A percentile compares a stretch with the other conserved stretches of the same genome.
Conservation (phyloP, 108 stramenopile species). For the Skeletonema potamos region DNA sequence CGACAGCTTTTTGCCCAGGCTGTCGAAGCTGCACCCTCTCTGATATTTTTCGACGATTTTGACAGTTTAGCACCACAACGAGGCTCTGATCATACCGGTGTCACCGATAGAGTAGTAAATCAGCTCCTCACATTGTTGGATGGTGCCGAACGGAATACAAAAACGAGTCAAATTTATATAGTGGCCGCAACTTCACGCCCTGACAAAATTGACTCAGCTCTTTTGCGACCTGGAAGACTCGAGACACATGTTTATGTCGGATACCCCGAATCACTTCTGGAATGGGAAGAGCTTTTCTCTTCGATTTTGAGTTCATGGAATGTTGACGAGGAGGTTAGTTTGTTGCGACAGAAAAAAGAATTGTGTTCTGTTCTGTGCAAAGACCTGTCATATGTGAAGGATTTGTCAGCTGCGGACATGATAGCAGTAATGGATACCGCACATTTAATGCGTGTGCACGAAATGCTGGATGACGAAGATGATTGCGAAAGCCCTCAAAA, state of each 20-base stretch:
- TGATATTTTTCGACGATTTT: conserved; percentile 96
- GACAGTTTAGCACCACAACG: conserved; percentile 93
- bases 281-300: conserved; percentile 66
- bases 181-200: conserved; percentile 93
- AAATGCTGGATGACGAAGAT: conserved; percentile 18
- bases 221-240: conserved; percentile 92
- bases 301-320: conserved; percentile 54
- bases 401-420: conserved; percentile 79
- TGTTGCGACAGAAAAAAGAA: conserved; percentile 16
- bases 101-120: conserved; percentile 98
- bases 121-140: conserved; percentile 97
- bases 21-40: conserved; percentile 81
- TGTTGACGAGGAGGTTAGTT: conserved; percentile 42
- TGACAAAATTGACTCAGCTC: conserved; percentile 94
- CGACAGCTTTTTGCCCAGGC: conserved; percentile 91
- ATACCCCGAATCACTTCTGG: conserved; percentile 54
- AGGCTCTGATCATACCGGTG: conserved; percentile 94
- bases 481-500: background rate
- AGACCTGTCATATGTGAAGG: conserved; percentile 23
- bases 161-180: conserved; percentile 75
- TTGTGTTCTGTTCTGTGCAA: conserved; percentile 20
- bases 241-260: conserved; percentile 92
- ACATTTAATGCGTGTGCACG: conserved; percentile 72
- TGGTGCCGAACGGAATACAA: conserved; percentile 58
- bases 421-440: conserved; percentile 80